Evolutionary conservation across 805 yeast genomes (phyloP), one percentile per base, ranked within the genome.

Genomic region (Starmerella apis): DNA sequence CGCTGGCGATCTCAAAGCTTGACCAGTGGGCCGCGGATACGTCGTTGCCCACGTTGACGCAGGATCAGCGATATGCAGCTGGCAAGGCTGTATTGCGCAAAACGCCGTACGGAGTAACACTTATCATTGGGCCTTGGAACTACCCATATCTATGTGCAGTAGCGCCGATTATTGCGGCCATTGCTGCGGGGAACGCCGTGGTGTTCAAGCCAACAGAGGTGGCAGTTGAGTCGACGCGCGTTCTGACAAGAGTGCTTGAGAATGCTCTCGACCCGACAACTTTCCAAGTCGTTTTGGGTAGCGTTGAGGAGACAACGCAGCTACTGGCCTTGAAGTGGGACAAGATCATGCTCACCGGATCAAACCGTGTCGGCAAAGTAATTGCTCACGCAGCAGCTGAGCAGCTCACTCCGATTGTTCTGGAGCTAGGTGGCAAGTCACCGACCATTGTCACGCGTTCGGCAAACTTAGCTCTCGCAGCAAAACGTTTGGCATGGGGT

Each of bases 391-490:
- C 83, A 41, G 96, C 96, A 1, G 92, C 90, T n/a, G 79, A 84
- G 66, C 75, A 77, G 19, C 71, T 88, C 57, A 86, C 94, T 1
- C 96, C 96, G 0, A 75, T 75, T 10, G 67, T 83, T 8, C 72
- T 88, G 54, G 97, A 88, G 67, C 71, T 88, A 41, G 96, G 97
- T 48, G 97, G 97, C 4, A 90, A 90, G 65, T 81, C 90, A 7
- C 97, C 97, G 0, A 83, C 77, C 1, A 74, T 87, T 58, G 69
- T 88, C 10, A 74, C 86, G 46, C 71, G 69, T 55, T 67, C 73
- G 45, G 68, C 68, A 13, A 70, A 71, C 50, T 39, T 71, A 32
- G 49, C 54, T 22, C 47, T 61, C 14, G 72, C 76, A 3, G 71
- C 86, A 23, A 74, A 73, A 56, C 76, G 96, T 65, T 67, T 86